Evolutionary conservation across 2,329 filamentous ascomycete species (phyloP).

Genomic region (Verticillium nubilum): DNA sequence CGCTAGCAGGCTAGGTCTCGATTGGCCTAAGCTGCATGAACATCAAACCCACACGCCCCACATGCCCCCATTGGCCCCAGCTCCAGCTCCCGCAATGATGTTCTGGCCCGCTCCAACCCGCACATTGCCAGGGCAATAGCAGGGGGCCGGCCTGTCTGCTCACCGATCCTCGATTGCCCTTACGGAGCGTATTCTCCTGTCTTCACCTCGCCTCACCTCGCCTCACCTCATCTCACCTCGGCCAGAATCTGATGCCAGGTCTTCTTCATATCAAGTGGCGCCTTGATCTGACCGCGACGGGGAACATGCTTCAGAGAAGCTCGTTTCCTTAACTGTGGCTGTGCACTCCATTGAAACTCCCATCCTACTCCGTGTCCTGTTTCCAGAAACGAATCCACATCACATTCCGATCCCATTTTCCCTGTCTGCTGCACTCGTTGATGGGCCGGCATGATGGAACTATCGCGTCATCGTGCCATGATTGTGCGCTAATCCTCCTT

Average conservation of each 20-base stretch:
- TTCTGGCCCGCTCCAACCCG: not conserved
- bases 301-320: not conserved
- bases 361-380: not conserved
- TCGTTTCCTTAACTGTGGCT: not conserved
- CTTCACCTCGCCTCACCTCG: not conserved
- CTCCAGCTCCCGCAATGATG: not conserved
- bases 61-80: not conserved
- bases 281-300: not conserved
- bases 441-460: not conserved
- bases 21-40: not conserved
- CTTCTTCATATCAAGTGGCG: not conserved
- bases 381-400: not conserved
- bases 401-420: not conserved
- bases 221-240: not conserved
- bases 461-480: not conserved
- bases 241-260: not conserved
- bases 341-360: not conserved
- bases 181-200: not conserved
- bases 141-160: not conserved
- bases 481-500: not conserved
- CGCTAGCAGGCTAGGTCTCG: not conserved
- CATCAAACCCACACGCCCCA: not conserved
- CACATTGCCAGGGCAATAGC: not conserved
- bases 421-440: not conserved
- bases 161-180: not conserved